A percentile compares a stretch with the other conserved stretches of the same genome.
Evolutionary conservation across 495 filamentous ascomycete genomes (phyloP).

Genomic region (Talaromyces stipitatus): DNA sequence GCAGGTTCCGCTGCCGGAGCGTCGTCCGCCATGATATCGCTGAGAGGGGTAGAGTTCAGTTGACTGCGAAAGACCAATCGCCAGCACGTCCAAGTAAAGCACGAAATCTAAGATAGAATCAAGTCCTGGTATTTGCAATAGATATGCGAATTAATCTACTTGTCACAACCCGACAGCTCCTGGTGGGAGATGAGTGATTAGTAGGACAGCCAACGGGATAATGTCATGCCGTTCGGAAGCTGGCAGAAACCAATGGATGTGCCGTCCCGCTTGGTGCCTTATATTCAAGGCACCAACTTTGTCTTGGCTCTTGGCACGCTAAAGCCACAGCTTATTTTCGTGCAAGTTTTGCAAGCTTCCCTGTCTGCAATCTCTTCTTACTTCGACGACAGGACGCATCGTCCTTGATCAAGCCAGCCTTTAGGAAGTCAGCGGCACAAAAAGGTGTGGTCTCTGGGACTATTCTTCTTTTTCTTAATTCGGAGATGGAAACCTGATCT

Average conservation of each 20-base stretch:
- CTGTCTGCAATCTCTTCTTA: not conserved
- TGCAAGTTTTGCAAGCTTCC: not conserved
- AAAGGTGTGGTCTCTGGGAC: not conserved
- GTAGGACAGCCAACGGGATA: not conserved
- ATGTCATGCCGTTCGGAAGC: constrained; percentile 16
- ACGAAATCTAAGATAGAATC: not conserved
- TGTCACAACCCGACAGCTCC: no score
- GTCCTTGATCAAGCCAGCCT: not conserved
- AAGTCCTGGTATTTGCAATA: not conserved
- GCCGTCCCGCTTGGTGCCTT: not conserved
- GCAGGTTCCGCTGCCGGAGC: constrained; percentile 35
- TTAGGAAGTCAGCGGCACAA: not conserved
- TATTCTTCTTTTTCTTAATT: not conserved
- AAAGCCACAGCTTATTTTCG: constrained; percentile 4
- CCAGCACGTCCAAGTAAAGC: not conserved
- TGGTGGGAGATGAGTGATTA: not conserved
- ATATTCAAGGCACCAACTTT: not conserved
- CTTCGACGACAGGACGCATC: not conserved
- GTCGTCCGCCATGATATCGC: constrained; percentile 40
- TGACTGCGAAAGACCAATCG: not conserved
- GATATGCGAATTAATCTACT: not conserved
- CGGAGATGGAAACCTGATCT: constrained; percentile 7
- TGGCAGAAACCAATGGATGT: constrained; percentile 31
- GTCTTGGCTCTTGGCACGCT: not conserved
- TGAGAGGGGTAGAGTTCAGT: not conserved